Evolutionary conservation across 2,329 filamentous ascomycete genomes (phyloP).

Genomic region (Trichophyton benhamiae): DNA sequence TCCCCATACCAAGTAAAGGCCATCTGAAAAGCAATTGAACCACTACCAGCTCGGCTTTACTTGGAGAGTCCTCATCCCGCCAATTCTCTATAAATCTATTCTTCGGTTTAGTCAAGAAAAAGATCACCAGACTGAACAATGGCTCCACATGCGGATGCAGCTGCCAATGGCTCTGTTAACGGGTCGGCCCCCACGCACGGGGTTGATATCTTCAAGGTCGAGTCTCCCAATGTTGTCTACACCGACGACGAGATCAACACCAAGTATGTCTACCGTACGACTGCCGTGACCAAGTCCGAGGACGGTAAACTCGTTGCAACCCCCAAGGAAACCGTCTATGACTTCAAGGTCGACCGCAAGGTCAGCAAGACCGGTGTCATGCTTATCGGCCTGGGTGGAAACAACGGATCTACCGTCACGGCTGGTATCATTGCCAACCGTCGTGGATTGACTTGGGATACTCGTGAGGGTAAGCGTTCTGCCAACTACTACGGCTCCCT

Average conservation of each 20-base stretch:
- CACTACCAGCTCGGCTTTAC: constrained; percentile 5
- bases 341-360: constrained; percentile 95
- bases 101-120: constrained; percentile 22
- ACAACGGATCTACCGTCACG: constrained; percentile 95
- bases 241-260: constrained; percentile 77
- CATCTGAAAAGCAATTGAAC: constrained; percentile 6
- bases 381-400: constrained; percentile 95
- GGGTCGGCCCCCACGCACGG: constrained; percentile 33
- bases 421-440: constrained; percentile 95
- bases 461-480: constrained; percentile 69
- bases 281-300: constrained; percentile 58
- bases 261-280: constrained; percentile 95
- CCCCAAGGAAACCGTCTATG: constrained; percentile 79
- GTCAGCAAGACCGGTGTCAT: constrained; percentile 91
- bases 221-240: constrained; percentile 87
- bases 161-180: constrained; percentile 43
- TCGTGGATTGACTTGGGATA: constrained; percentile 76
- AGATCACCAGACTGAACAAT: constrained; percentile 42
- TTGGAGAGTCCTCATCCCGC: constrained; percentile 12
- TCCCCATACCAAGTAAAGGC: constrained; percentile 36
- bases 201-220: constrained; percentile 62
- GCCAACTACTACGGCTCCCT: constrained; percentile 98
- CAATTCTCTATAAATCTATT: constrained; percentile 9
- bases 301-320: constrained; percentile 70
- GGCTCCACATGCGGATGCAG: constrained; percentile 76